phyloP scores from a whole-genome alignment of 371 early-diverging fungal species.

The Massospora cicadina region DNA sequence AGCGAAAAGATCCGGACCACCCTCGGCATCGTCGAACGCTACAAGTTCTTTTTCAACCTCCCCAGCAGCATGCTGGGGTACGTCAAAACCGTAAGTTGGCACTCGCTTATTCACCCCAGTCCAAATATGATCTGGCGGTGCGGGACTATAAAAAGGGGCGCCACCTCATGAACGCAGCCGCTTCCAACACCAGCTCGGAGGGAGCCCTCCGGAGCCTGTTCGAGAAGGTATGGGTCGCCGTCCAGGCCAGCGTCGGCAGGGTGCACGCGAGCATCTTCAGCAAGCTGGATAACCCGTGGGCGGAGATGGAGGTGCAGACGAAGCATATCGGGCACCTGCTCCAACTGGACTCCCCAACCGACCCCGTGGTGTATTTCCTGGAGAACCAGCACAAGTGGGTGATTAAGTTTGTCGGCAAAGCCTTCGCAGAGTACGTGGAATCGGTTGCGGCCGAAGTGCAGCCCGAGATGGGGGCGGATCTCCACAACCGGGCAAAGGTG shows the following conservation, averaged over 20 bases:
- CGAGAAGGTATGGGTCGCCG: constrained; percentile 87
- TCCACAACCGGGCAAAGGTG: background rate
- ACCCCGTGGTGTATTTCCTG: constrained; percentile 83
- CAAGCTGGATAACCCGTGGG: constrained; percentile 58
- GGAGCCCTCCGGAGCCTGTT: constrained; percentile 62
- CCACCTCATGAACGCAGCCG: constrained; percentile 23
- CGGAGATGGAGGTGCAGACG: constrained; percentile 78
- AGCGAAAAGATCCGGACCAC: constrained; percentile 83
- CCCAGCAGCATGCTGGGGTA: constrained; percentile 70
- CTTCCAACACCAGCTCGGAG: background rate
- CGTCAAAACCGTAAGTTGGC: constrained; percentile 38
- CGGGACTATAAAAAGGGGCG: constrained; percentile 92
- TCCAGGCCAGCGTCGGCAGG: constrained; percentile 57
- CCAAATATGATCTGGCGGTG: constrained; percentile 75
- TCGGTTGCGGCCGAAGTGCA: constrained; percentile 15
- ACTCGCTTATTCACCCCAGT: constrained; percentile 20
- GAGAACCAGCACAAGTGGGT: constrained; percentile 80
- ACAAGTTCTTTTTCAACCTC: constrained; percentile 86
- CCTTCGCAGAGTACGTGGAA: constrained; percentile 29
- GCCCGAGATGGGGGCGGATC: background rate
- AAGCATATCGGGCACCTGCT: constrained; percentile 64
- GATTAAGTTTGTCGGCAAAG: constrained; percentile 44
- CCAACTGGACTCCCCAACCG: constrained; percentile 61
- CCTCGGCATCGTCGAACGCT: constrained; percentile 71
- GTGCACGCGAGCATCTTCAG: constrained; percentile 49